Conservation (phyloP, 192 early-diverging fungal genomes). For the Entomortierella lignicola region DNA sequence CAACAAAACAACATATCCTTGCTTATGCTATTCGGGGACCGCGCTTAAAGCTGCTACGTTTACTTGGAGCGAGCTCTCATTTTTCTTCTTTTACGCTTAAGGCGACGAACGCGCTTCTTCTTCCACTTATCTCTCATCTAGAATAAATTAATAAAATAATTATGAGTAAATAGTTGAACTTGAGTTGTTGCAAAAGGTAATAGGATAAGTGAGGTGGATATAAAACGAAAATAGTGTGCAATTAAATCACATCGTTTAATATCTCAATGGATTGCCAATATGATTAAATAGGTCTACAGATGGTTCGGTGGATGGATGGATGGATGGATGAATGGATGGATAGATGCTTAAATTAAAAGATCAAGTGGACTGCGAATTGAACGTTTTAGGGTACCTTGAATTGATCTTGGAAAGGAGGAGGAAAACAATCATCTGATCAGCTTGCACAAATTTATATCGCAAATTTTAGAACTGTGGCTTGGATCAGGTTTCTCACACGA, state of each 20-base stretch:
- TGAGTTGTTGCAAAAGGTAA: too few species aligned
- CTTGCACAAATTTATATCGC: not conserved
- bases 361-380: not conserved
- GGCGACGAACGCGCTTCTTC: constrained; percentile 3
- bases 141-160: not conserved
- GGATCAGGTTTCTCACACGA: too few species aligned
- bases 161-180: too few species aligned
- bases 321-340: not conserved
- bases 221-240: not conserved
- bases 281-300: not conserved
- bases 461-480: too few species aligned
- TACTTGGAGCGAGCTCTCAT: constrained; percentile 3
- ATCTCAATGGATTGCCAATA: not conserved
- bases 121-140: constrained; percentile 4
- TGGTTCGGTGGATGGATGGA: not conserved
- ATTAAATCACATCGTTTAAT: not conserved
- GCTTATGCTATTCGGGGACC: not conserved
- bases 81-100: constrained; percentile 1
- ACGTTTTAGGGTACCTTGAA: not conserved
- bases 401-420: constrained; percentile 1
- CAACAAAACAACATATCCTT: not conserved
- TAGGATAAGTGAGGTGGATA: too few species aligned
- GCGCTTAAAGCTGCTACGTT: constrained; percentile 2
- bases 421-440: not conserved
- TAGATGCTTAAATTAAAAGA: not conserved